Base-by-base conservation (phyloP, 371 early-diverging fungal species). In the Coemansia linderi region DNA sequence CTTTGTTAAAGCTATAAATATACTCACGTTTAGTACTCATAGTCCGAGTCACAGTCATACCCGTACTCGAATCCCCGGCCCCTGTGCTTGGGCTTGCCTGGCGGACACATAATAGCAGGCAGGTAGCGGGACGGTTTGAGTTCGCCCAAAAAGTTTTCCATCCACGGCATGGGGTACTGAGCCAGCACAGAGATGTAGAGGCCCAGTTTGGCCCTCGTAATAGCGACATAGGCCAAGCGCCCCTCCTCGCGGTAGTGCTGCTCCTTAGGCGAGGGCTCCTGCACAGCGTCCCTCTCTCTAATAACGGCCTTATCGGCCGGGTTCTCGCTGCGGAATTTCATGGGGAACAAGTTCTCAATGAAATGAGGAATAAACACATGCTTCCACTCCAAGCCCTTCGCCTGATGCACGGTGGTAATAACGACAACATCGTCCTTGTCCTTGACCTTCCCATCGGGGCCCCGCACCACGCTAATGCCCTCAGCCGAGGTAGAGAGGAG, bases 301-400 rank as follows among this genome's bases (percentile, higher is more conserved):
- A 44, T 6, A 2, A 27, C 3, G 5, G 59, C 57, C 48, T 4
- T 61, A 58, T 86, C 86, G 43, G 85, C 86, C 9, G 48, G 58
- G 0, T 60, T 37, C 33, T 72, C 65, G 2, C 72, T 80, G 29
- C 65, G 77, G 65, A 67, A 71, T 3, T 61, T 74, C 50, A 62
- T 59, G 0, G 89, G 89, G 8, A 88, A 84, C 40, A 86, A 37
- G 33, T 76, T 73, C 8, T 86, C 86, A 58, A 72, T 82, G 36
- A 86, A 84, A 2, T 84, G 83, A n/a, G 80, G 75, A 27, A 86
- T 57, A 69, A 88, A 89, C 0, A 88, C 89, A 36, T 82, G 79
- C 29, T 87, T 85, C 89, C 88, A 89, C 73, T 88, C 89, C 17
- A 89, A 79, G 24, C 88, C 88, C 82, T 89, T 89, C 4, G 88